Conservation (phyloP, 495 filamentous ascomycete genomes). For the Chaetomium fimeti region DNA sequence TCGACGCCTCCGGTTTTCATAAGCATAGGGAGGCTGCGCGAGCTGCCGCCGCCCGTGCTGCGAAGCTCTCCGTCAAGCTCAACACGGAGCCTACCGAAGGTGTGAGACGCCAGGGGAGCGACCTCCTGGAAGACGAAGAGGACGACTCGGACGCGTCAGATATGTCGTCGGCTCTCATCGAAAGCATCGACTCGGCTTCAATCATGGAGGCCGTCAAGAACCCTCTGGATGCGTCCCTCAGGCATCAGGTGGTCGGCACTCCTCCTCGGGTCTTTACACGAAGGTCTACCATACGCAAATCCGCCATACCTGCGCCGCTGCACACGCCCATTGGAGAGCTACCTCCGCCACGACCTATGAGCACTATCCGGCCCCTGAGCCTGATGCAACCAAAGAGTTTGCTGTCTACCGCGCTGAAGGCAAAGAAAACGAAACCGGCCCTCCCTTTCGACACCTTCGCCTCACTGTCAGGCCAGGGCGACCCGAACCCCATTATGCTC, state of each 20-base stretch:
- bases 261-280: conserved; percentile 54
- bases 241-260: conserved; percentile 53
- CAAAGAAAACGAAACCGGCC: conserved; percentile 72
- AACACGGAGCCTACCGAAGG: conserved; percentile 42
- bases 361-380: conserved; percentile 77
- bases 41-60: conserved; percentile 35
- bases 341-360: conserved; percentile 89
- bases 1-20: conserved; percentile 66
- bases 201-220: conserved; percentile 52
- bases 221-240: conserved; percentile 48
- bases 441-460: conserved; percentile 85
- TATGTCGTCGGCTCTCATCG: conserved; percentile 52
- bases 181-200: conserved; percentile 55
- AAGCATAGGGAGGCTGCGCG: conserved; percentile 52
- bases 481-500: conserved; percentile 75
- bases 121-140: conserved; percentile 59
- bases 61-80: conserved; percentile 47
- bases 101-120: conserved; percentile 49
- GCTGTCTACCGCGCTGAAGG: conserved; percentile 64
- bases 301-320: conserved; percentile 49
- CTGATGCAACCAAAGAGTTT: conserved; percentile 76
- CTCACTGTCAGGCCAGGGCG: conserved; percentile 80
- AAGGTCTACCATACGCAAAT: conserved; percentile 48
- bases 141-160: conserved; percentile 60
- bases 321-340: conserved; percentile 66